Evolutionary conservation across 192 early-diverging fungal genomes (phyloP).

Genomic region (Diversispora eburnea): DNA sequence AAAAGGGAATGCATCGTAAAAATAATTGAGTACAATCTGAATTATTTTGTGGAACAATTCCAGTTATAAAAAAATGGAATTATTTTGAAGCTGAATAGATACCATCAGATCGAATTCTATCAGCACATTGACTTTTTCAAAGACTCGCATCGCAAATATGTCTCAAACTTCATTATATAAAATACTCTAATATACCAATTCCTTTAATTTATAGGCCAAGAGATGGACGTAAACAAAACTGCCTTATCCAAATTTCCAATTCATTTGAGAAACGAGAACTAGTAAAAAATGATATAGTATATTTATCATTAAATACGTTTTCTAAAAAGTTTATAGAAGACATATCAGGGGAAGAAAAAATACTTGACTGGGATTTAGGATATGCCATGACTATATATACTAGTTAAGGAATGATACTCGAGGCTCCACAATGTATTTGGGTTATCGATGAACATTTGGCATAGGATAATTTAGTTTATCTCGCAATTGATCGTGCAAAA

Average conservation of each 20-base stretch:
- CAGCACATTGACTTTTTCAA: slow-evolving; percentile 8
- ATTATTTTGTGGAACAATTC: too few relatives aligned
- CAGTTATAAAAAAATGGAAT: slow-evolving; percentile 12
- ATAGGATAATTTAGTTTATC: slow-evolving; percentile 18
- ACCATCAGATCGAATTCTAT: slow-evolving; percentile 12
- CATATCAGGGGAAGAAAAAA: neutral
- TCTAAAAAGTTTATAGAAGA: slow-evolving; percentile 11
- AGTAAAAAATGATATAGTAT: too few relatives aligned
- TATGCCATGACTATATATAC: slow-evolving; percentile 20
- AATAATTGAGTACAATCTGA: slow-evolving; percentile 23
- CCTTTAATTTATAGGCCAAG: neutral
- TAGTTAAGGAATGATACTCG: slow-evolving; percentile 16
- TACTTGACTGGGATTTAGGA: slow-evolving; percentile 11
- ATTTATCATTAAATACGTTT: too few relatives aligned
- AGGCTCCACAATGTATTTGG: slow-evolving; percentile 15
- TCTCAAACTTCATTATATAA: slow-evolving; percentile 11
- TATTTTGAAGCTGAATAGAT: neutral
- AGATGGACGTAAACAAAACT: slow-evolving; percentile 4
- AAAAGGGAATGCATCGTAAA: slow-evolving; percentile 11
- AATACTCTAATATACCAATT: slow-evolving; percentile 2
- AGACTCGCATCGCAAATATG: slow-evolving; percentile 18
- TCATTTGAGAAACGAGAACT: too few relatives aligned
- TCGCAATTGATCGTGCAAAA: slow-evolving; percentile 12
- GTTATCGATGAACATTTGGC: slow-evolving; percentile 19
- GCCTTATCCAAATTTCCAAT: too few relatives aligned